Conservation (phyloP, 2,329 filamentous ascomycete species). For the Helotiales sp. region DNA sequence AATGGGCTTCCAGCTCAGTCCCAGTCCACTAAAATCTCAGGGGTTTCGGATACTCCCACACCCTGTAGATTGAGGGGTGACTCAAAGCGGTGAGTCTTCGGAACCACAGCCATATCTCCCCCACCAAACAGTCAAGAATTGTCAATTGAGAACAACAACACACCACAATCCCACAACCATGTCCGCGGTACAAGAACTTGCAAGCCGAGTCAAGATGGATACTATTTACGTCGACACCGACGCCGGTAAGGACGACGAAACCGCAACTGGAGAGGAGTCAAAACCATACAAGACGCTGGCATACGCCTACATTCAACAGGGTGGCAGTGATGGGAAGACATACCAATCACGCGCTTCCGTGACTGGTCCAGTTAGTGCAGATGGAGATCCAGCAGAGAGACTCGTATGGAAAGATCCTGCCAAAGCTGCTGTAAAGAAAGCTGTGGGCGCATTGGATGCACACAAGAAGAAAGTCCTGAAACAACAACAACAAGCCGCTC, state of each 20-base stretch:
- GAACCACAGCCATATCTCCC: neutral
- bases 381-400: conserved; percentile 66
- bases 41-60: conserved; percentile 17
- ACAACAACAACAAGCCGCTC: conserved; percentile 72
- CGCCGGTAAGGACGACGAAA: conserved; percentile 71
- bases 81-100: conserved; percentile 31
- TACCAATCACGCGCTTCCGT: conserved; percentile 74
- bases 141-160: conserved; percentile 31
- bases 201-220: conserved; percentile 54
- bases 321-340: conserved; percentile 58
- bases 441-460: conserved; percentile 72
- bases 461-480: conserved; percentile 86
- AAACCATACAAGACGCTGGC: conserved; percentile 83
- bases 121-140: conserved; percentile 22
- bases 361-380: conserved; percentile 62
- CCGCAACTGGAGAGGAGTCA: conserved; percentile 69
- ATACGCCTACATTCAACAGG: conserved; percentile 75
- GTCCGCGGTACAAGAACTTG: conserved; percentile 52
- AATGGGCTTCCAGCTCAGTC: conserved; percentile 1
- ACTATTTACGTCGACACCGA: conserved; percentile 82
- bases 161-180: conserved; percentile 26
- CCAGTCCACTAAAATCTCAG: conserved; percentile 1
- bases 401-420: conserved; percentile 80
- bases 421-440: conserved; percentile 87
- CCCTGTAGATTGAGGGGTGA: conserved; percentile 23